Evolutionary conservation across 2,329 filamentous ascomycete genomes (phyloP).

Genomic region (Aspergillus niger): DNA sequence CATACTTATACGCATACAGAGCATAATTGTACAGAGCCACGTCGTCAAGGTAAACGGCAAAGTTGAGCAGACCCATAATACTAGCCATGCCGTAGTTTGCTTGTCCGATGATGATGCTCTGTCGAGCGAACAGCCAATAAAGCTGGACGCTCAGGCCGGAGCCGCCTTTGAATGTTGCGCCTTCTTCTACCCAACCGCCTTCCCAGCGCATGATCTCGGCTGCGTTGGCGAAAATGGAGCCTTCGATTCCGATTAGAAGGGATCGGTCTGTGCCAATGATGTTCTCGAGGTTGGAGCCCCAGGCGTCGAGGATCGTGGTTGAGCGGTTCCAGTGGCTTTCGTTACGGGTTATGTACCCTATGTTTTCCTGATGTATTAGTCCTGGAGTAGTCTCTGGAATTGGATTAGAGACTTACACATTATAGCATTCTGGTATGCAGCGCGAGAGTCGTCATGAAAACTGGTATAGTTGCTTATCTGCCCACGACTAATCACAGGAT

Average conservation of each 20-base stretch:
- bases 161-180: conserved; percentile 38
- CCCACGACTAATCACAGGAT: neutral
- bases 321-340: conserved; percentile 37
- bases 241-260: conserved; percentile 44
- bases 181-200: conserved; percentile 42
- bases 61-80: conserved; percentile 43
- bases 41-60: conserved; percentile 47
- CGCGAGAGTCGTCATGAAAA: neutral
- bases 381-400: neutral
- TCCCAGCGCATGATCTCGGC: conserved; percentile 52
- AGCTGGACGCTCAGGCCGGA: conserved; percentile 44
- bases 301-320: conserved; percentile 41
- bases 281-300: conserved; percentile 19
- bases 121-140: conserved; percentile 46
- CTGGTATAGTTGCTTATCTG: conserved; percentile 1
- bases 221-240: conserved; percentile 45
- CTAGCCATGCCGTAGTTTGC: conserved; percentile 48
- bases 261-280: conserved; percentile 29
- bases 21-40: conserved; percentile 47
- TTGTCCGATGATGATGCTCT: conserved; percentile 44
- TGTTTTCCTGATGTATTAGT: too few relatives aligned
- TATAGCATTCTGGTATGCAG: conserved; percentile 2
- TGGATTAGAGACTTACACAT: neutral
- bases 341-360: conserved; percentile 44
- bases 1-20: conserved; percentile 38